Base-by-base conservation (phyloP, 2,329 filamentous ascomycete species). In the Amesomyces nigricolor region DNA sequence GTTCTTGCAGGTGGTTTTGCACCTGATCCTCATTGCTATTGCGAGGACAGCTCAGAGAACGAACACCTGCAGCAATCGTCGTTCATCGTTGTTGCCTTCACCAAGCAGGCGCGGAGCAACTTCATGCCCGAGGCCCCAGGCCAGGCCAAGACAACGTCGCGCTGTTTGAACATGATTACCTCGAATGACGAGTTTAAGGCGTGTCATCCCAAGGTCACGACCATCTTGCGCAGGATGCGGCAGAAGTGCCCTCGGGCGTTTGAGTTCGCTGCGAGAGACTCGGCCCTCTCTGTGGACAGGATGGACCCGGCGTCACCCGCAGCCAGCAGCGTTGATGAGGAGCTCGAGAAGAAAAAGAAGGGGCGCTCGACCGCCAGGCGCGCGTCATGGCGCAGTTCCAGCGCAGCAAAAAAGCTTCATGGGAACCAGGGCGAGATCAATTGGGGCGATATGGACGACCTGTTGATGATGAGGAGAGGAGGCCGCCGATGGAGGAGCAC, bases 361-460 rank as follows among this genome's bases (percentile, higher is more conserved):
- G 89, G 51, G 94, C 94, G 0, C 73, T 91, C 40, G 92, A 91
- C 64, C 84, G 94, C 19, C 91, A 97, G 71, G 91, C 91, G 2
- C 88, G 85, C 66, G 90, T 99, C 32, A 96, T 99, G 91, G 94
- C 91, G 1, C 91, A 96, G 67, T 96, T 99, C 72, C 94, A 97
- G 88, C 96, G 67, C 92, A 99, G 67, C 95, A 97, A 68, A 92
- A 95, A 72, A 94, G 84, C 65, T 99, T 99, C 72, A 75, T 99
- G 73, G 87, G 54, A 94, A 87, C 61, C 91, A 96, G 70, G 87
- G 83, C n/a, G 79, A 85, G 42, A 81, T 96, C 58, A 88, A 96
- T 69, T 96, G 90, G 88, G 91, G 89, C 13, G 88, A 94, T 57
- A 81, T 90, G 49, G 89, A 88, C n/a, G 83, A 88, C 39, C 79